phyloP scores from a whole-genome alignment of 179 eudicot species.

The Amaranthus tricolor region DNA sequence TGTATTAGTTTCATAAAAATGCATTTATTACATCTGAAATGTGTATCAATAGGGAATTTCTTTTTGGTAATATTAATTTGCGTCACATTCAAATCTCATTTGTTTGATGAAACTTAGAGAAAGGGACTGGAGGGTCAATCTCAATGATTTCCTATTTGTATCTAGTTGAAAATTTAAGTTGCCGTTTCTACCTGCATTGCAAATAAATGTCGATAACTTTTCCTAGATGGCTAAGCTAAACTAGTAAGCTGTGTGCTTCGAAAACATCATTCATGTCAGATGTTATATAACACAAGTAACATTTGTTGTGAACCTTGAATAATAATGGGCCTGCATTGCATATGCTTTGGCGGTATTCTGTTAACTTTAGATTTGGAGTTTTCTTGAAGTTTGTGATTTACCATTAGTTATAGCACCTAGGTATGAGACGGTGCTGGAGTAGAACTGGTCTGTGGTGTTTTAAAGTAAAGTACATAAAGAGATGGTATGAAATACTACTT shows the following conservation, averaged over 20 bases:
- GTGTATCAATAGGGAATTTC: background rate
- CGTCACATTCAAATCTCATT: background rate
- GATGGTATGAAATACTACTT: slow-evolving; percentile 27
- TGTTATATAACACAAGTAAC: slow-evolving; percentile 41
- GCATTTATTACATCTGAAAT: background rate
- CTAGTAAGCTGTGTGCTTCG: background rate
- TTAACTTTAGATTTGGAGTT: slow-evolving; percentile 15
- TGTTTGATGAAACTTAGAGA: background rate
- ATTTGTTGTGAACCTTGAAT: slow-evolving; percentile 22
- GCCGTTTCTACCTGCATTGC: background rate
- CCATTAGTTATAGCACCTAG: slow-evolving; percentile 21
- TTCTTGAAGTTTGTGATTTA: slow-evolving; percentile 33
- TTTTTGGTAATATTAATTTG: background rate
- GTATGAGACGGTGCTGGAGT: slow-evolving; percentile 32
- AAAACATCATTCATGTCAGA: slow-evolving; percentile 12
- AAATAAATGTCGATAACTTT: background rate
- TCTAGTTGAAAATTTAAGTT: background rate
- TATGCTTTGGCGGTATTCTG: slow-evolving; percentile 16
- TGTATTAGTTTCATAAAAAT: background rate
- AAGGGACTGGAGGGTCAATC: background rate
- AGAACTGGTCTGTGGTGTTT: slow-evolving; percentile 25
- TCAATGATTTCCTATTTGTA: background rate
- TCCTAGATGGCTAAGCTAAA: slow-evolving; percentile 17
- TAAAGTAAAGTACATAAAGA: slow-evolving; percentile 20
- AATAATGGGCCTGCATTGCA: slow-evolving; percentile 25